phyloP scores from a whole-genome alignment of 257 asterid genomes.

The Primulina tabacum region DNA sequence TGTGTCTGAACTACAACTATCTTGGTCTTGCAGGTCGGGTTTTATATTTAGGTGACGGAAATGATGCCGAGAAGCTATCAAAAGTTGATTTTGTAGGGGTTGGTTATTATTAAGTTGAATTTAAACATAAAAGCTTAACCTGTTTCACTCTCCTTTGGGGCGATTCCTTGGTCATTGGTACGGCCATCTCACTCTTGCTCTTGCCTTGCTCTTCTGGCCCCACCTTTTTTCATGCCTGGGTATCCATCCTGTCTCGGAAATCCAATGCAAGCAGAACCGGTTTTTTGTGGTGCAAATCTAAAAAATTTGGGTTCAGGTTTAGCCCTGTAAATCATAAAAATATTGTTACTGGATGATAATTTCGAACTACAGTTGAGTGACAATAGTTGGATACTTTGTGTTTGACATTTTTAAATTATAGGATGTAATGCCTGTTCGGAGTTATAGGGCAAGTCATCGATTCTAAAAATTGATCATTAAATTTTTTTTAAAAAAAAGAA shows the following conservation, averaged over 20 bases:
- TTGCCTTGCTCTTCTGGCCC: background rate
- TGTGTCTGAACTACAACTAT: constrained; percentile 5
- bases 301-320: background rate
- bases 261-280: too few species aligned
- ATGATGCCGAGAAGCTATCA: constrained; percentile 34
- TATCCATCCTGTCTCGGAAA: too few species aligned
- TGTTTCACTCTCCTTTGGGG: background rate
- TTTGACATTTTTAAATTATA: background rate
- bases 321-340: background rate
- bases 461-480: too few species aligned
- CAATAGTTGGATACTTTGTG: background rate
- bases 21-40: constrained; percentile 40
- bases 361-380: background rate
- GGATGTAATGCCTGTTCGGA: background rate
- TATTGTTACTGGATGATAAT: background rate
- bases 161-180: background rate
- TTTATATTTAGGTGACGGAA: constrained; percentile 52
- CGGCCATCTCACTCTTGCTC: background rate
- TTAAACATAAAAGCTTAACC: background rate
- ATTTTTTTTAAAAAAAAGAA: too few species aligned
- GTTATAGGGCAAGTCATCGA: background rate
- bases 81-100: constrained; percentile 37
- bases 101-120: constrained; percentile 52
- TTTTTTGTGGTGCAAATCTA: too few species aligned
- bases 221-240: background rate